A percentile compares a stretch with the other conserved stretches of the same genome.
Evolutionary conservation across 2,329 filamentous ascomycete species (phyloP).

Genomic region (Aspergillus flavus): DNA sequence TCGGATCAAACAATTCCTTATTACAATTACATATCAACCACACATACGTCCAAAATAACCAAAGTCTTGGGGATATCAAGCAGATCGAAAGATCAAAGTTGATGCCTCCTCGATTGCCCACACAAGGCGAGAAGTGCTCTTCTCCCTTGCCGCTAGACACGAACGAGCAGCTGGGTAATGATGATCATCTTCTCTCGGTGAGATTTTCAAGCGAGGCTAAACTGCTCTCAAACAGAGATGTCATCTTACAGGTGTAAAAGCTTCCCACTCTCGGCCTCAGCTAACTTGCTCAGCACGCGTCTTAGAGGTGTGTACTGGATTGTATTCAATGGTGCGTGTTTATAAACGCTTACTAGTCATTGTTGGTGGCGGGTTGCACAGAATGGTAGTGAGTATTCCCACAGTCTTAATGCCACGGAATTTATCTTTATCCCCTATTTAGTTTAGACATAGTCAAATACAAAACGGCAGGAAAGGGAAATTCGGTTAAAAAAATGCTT

Average conservation of each 20-base stretch:
- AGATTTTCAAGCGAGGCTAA: no score
- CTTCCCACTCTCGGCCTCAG: neutral
- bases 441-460: no score
- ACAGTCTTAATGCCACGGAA: neutral
- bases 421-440: no score
- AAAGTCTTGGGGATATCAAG: neutral
- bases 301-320: no score
- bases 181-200: no score
- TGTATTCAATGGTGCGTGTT: neutral
- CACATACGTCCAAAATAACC: neutral
- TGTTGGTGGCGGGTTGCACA: neutral
- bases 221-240: neutral
- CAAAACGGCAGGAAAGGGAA: no score
- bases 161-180: no score
- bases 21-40: neutral
- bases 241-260: neutral
- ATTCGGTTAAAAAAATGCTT: neutral
- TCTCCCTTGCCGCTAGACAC: no score
- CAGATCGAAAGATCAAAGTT: neutral
- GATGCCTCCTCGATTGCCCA: no score
- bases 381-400: neutral
- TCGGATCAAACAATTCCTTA: neutral
- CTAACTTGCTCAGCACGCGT: no score
- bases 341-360: neutral
- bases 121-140: no score